Evolutionary conservation across 306 rosid species (phyloP), one percentile per base, ranked within the genome.

Genomic region (Benincasa hispida): DNA sequence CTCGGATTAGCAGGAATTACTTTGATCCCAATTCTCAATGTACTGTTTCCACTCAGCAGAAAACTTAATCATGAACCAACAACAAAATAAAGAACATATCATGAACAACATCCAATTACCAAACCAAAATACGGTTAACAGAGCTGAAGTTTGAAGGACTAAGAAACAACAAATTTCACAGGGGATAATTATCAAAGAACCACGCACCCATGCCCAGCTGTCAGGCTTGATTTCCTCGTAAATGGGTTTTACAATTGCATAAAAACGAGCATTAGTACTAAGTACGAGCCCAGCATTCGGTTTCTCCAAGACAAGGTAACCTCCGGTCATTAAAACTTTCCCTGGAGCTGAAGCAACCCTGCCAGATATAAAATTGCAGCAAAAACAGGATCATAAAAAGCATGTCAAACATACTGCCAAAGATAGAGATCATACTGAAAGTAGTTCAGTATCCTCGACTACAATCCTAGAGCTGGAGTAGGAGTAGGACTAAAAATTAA

Each of bases 271-370:
- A 76, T 85, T 92, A 25, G 96, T 92, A 61, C 97, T 88, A 58
- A 92, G 97, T 8, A 90, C 88, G 24, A 92, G 91, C 10, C 97
- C 97, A 8, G 91, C 85, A 70, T 88, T 90, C 22, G 96, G 96
- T 83, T 91, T 83, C 82, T 92, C 97, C 54, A 92, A 56, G 65
- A 91, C 82, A 48, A 91, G 93, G 79, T 89, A 91, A 28, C 96
- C 97, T 13, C 97, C 97, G 0, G 90, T 85, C 77, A 91, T 78
- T 74, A 91, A 73, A 54, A 91, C 97, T 81, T 91, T 91, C 57
- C 96, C 97, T 12, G 97, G 96, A 81, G 97, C 91, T 59, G 97
- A 91, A 83, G 89, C 86, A 79, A 87, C 89, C 60, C 93, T 91
- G 85, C 47, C 6, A 18, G 41, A 66, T 25, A 35, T 2, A 9